Percentiles rank a stretch among this genome's conserved stretches.
These are phyloP conservation scores for Saururus chinensis DNA, from an alignment of 164 flowering plant species.

Conservation along the genomic window DNA sequence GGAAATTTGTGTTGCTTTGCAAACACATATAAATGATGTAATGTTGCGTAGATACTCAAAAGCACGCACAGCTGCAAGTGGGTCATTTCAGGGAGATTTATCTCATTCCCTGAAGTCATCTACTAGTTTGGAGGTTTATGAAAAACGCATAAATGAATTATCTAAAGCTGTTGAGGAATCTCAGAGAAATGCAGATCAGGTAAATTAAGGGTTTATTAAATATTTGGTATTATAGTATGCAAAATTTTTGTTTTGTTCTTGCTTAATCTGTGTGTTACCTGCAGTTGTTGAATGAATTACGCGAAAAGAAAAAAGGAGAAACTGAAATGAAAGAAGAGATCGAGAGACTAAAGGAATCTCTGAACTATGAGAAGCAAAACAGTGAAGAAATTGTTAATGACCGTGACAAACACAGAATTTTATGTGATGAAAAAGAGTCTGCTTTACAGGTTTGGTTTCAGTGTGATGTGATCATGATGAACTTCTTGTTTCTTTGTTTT, in stretches of 20 bases:
- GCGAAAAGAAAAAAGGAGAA: constrained; percentile 54
- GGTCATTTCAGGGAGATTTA: constrained; percentile 60
- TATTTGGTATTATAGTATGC: too few relatives aligned
- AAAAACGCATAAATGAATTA: constrained; percentile 69
- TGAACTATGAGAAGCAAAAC: constrained; percentile 47
- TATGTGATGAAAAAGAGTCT: constrained; percentile 58
- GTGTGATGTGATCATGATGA: background rate
- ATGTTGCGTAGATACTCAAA: constrained; percentile 97
- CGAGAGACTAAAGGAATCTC: constrained; percentile 42
- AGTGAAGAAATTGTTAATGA: constrained; percentile 38
- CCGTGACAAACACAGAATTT: constrained; percentile 41
- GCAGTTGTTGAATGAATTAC: constrained; percentile 64
- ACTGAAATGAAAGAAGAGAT: constrained; percentile 51
- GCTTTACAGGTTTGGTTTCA: constrained; percentile 46
- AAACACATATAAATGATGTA: constrained; percentile 98
- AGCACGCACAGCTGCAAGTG: constrained; percentile 60
- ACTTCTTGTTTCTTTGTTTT: background rate
- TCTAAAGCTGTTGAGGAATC: constrained; percentile 75
- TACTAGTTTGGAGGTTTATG: constrained; percentile 42
- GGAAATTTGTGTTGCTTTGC: constrained; percentile 98
- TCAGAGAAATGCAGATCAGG: constrained; percentile 51
- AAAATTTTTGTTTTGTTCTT: background rate
- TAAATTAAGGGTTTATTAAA: constrained; percentile 19
- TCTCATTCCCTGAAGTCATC: constrained; percentile 34
- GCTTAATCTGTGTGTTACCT: constrained; percentile 1